Evolutionary conservation across 345 rosid genomes (phyloP), one percentile per base, ranked within the genome.

Genomic region (Eucalyptus melliodora): DNA sequence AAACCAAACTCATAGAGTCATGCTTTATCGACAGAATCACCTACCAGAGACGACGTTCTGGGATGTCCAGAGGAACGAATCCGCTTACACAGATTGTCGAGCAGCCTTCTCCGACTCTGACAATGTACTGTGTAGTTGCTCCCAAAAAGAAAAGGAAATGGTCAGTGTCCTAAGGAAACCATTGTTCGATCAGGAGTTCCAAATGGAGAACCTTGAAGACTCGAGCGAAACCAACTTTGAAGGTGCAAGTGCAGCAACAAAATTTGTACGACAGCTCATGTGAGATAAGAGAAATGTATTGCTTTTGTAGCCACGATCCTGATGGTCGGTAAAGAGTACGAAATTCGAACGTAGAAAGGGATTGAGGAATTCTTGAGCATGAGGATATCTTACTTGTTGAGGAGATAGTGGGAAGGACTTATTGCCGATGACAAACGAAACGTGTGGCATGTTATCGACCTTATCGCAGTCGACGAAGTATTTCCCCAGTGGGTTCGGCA

Each of bases 1-100:
- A 21, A 77, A 77, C 13, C 83, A 34, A 23, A 51, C 14, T 50
- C 34, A 49, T 4, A 51, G 44, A 47, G 19, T 23, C 45, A 14
- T 60, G 47, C 47, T 21, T 77, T 37, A 72, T 44, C 23, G 53
- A 67, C n/a, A 8, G 86, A 51, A 47, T 60, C 4, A 2, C 93
- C 19, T 92, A 94, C 97, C 96, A 95, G 47, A 94, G 94, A 72
- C 93, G 96, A 88, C 93, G 93, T 69, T 88, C 91, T 4, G 93
- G 93, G 87, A 91, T 90, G 89, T 94, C 95, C 80, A 94, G 77
- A 9, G 93, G 91, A 15, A 91, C 89, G 88, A 94, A 95, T 62
- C 95, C 95, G 45, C 97, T 95, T 23, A 95, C 45, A 87, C 97
- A 94, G 53, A 91, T 67, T 0, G 93, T 90, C 9, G 93, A 88